phyloP scores from a whole-genome alignment of 1,284 basidiomycete species.

The Sparassis latifolia region DNA sequence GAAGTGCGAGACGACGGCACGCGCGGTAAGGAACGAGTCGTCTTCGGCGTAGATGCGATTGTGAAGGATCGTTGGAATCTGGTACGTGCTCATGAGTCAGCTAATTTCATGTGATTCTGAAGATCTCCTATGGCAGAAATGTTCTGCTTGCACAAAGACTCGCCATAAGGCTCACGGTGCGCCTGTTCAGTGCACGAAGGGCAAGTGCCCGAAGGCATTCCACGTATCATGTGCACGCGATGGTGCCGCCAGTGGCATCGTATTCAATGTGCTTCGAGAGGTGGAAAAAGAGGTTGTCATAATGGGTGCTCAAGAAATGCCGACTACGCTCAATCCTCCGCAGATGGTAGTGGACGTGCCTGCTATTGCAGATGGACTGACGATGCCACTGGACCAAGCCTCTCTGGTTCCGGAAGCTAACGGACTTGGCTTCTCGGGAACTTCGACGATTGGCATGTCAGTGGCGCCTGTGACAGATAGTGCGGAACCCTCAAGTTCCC shows the following conservation, averaged over 20 bases:
- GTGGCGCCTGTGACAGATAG: background rate
- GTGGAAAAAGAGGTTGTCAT: conserved; percentile 71
- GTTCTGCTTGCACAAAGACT: conserved; percentile 70
- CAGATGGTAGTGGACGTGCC: conserved; percentile 6
- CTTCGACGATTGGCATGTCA: background rate
- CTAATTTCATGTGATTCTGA: conserved; percentile 5
- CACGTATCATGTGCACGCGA: conserved; percentile 87
- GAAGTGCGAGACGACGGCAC: conserved; percentile 24
- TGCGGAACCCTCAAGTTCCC: conserved; percentile 20
- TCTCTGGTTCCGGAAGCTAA: conserved; percentile 1
- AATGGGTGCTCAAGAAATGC: too few relatives aligned
- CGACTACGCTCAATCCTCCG: conserved; percentile 34
- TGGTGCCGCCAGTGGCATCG: conserved; percentile 43
- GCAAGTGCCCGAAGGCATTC: conserved; percentile 89
- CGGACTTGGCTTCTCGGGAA: background rate
- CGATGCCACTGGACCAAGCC: conserved; percentile 10
- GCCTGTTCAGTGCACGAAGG: conserved; percentile 91
- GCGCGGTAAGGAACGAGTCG: conserved; percentile 43
- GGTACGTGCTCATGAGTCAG: conserved; percentile 39
- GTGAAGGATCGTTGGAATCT: conserved; percentile 87
- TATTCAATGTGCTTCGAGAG: conserved; percentile 57
- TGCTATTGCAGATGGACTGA: background rate
- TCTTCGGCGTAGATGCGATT: conserved; percentile 80
- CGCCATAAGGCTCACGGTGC: conserved; percentile 74
- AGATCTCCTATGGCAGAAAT: conserved; percentile 64